A percentile compares a stretch with the other conserved stretches of the same genome.
These are phyloP conservation scores for Carex parvula DNA, from an alignment of 176 grass and related monocot species.

Conservation along the genomic window DNA sequence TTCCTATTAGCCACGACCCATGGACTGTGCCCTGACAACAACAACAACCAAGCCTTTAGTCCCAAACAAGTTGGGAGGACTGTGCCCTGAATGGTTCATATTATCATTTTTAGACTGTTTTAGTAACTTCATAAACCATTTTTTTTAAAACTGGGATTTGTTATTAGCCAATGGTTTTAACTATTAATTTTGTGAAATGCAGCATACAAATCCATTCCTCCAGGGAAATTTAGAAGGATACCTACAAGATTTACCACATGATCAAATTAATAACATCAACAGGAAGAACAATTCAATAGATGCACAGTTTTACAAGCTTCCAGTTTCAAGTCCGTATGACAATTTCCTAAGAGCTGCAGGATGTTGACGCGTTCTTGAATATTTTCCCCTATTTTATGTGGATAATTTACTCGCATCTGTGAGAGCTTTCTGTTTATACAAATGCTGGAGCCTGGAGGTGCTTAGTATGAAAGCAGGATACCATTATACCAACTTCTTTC, in stretches of 20 bases:
- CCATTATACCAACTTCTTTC: not conserved
- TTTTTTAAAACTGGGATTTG: not conserved
- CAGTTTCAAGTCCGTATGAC: slow-evolving; percentile 76
- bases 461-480: slow-evolving; percentile 18
- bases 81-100: not conserved
- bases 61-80: not conserved
- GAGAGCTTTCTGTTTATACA: slow-evolving; percentile 1
- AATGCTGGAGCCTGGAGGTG: not conserved
- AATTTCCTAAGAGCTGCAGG: slow-evolving; percentile 88
- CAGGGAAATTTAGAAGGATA: slow-evolving; percentile 41
- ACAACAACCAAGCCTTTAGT: too few relatives aligned
- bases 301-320: slow-evolving; percentile 52
- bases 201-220: slow-evolving; percentile 55
- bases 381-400: slow-evolving; percentile 4
- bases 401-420: not conserved
- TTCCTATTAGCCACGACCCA: not conserved
- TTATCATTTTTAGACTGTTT: slow-evolving; percentile 1
- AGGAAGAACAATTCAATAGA: slow-evolving; percentile 13
- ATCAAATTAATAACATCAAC: slow-evolving; percentile 14
- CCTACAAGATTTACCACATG: slow-evolving; percentile 22
- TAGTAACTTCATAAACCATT: not conserved
- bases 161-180: not conserved
- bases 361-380: slow-evolving; percentile 37
- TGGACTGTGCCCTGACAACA: not conserved
- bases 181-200: slow-evolving; percentile 28